Base-by-base conservation (phyloP, 2,329 filamentous ascomycete genomes). In the Botrytis fabae region DNA sequence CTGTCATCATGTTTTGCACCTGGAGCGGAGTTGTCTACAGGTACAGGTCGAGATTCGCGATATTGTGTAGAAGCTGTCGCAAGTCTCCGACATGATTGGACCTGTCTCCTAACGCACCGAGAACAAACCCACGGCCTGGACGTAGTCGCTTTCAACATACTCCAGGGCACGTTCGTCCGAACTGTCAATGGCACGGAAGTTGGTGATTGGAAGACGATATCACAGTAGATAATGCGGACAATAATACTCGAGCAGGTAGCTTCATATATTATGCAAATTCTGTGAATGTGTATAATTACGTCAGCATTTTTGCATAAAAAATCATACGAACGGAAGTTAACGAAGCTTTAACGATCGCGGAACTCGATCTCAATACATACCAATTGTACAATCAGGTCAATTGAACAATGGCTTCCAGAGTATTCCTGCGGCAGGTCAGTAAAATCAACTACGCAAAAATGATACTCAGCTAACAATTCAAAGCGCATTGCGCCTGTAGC, bases 1-100 rank as follows among this genome's bases (percentile, higher is more conserved):
- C 86, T 84, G 81, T 98, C 94, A 81, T 97, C 93, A 78, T 92
- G 86, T 44, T 75, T 78, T 71, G 72, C 81, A 65, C 75, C 76
- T 42, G 76, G 76, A 71, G 75, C 70, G 46, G 71, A 51, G 69
- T 75, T 73, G 69, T 78, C 74, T 16, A 77, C 62, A 44, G 74
- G 76, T 40, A 72, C 64, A n/a, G 74, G 70, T 54, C 71, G 77
- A 70, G 76, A 69, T 72, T 76, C 68, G 71, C 68, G 63, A 25
- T 70, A 63, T 72, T 63, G 72, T 44, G 69, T 70, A 18, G 76
- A 62, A 71, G 72, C 70, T 64, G 73, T 69, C 48, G 60, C 69
- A 72, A 73, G 68, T 44, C 57, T 48, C 62, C 73, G 73, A 32
- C 75, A 76, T 28, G 71, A 35, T 69, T 76, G 74, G 14, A 70